Evolutionary conservation across 2,329 filamentous ascomycete genomes (phyloP).

Genomic region (Ceratocystis eucalypticola): DNA sequence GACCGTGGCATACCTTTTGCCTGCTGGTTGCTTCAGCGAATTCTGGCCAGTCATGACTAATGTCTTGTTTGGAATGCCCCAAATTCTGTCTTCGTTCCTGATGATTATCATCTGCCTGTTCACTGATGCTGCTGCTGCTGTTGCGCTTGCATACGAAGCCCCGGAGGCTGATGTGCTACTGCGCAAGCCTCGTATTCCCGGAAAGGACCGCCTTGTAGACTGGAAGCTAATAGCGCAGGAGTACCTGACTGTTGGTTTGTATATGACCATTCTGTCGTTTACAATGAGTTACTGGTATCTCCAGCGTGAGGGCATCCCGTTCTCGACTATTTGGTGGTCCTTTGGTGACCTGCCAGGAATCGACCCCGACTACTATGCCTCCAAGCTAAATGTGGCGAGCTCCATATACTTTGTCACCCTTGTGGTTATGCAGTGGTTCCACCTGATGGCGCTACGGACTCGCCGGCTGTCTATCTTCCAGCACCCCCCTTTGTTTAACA

Average conservation of each 20-base stretch:
- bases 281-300: slow-evolving; percentile 91
- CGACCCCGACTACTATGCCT: slow-evolving; percentile 78
- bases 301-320: slow-evolving; percentile 83
- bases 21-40: slow-evolving; percentile 87
- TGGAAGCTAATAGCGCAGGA: slow-evolving; percentile 58
- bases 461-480: slow-evolving; percentile 90
- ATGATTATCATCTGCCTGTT: slow-evolving; percentile 98
- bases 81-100: slow-evolving; percentile 92
- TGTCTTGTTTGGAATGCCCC: slow-evolving; percentile 93
- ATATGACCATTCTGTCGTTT: slow-evolving; percentile 91
- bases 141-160: slow-evolving; percentile 60
- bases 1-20: slow-evolving; percentile 98
- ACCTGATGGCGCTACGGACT: slow-evolving; percentile 94
- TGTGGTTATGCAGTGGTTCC: slow-evolving; percentile 98
- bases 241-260: slow-evolving; percentile 55
- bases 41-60: slow-evolving; percentile 98
- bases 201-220: slow-evolving; percentile 59
- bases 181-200: slow-evolving; percentile 53
- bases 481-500: slow-evolving; percentile 74
- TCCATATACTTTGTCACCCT: slow-evolving; percentile 85
- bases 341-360: slow-evolving; percentile 91
- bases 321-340: slow-evolving; percentile 80
- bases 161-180: slow-evolving; percentile 63
- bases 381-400: slow-evolving; percentile 75
- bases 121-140: slow-evolving; percentile 63